These are phyloP conservation scores for Xylaria scruposa DNA, from an alignment of 495 filamentous ascomycete species.

Conservation along the genomic window DNA sequence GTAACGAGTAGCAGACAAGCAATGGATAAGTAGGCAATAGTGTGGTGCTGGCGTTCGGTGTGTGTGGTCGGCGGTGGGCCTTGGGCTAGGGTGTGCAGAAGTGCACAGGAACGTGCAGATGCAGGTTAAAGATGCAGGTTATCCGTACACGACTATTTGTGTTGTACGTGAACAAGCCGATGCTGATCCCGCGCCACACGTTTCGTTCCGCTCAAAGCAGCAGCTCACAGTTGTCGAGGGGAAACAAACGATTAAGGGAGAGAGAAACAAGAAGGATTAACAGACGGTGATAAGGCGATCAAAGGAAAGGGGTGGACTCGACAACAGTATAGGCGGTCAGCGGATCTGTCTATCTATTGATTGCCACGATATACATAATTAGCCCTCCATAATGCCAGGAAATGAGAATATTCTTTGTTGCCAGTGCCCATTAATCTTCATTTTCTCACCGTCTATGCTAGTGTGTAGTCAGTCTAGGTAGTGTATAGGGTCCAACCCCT, in stretches of 20 bases:
- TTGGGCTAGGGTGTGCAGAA: slow-evolving; percentile 9
- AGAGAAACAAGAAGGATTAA: slow-evolving; percentile 1
- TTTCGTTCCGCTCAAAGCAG: slow-evolving; percentile 19
- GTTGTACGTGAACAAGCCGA: slow-evolving; percentile 2
- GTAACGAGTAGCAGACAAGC: slow-evolving; percentile 6
- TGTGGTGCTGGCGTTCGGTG: slow-evolving; percentile 12
- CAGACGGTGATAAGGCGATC: slow-evolving; percentile 3
- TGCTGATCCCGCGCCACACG: slow-evolving; percentile 26
- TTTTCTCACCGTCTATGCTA: slow-evolving; percentile 15
- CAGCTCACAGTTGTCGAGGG: neutral
- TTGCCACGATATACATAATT: slow-evolving; percentile 7
- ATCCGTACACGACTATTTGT: slow-evolving; percentile 15
- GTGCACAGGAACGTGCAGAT: neutral
- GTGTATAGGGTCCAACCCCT: slow-evolving; percentile 20
- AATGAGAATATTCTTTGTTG: slow-evolving; percentile 7
- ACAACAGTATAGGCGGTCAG: slow-evolving; percentile 16
- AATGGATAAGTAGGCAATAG: slow-evolving; percentile 1
- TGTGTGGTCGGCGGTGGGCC: slow-evolving; percentile 15
- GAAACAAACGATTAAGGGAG: neutral
- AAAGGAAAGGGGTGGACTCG: slow-evolving; percentile 7
- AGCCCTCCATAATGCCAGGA: slow-evolving; percentile 6
- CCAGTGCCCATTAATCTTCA: slow-evolving; percentile 1
- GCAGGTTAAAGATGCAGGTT: slow-evolving; percentile 20
- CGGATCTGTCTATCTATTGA: neutral
- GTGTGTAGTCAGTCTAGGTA: neutral